phyloP scores from a whole-genome alignment of 768 basidiomycete genomes.

The Pleurotus cornucopiae region DNA sequence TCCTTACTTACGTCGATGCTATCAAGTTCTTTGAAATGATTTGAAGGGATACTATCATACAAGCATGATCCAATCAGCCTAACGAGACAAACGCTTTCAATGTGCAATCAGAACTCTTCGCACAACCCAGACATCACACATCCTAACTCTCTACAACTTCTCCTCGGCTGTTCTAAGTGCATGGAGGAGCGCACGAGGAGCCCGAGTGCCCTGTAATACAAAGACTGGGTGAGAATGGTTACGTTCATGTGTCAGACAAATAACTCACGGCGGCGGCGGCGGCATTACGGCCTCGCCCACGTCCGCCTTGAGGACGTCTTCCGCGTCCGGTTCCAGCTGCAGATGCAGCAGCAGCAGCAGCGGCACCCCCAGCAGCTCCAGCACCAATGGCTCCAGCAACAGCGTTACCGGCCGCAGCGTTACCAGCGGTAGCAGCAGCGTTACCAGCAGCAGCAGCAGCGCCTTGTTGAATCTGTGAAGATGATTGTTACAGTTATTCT shows the following conservation, averaged over 20 bases:
- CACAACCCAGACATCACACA: too few relatives aligned
- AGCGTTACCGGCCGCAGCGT: conserved; percentile 6
- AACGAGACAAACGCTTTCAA: too few relatives aligned
- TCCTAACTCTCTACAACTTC: too few relatives aligned
- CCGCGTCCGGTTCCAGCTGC: conserved; percentile 9
- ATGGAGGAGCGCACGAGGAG: conserved; percentile 31
- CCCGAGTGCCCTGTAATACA: conserved; percentile 30
- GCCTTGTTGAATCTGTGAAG: conserved; percentile 4
- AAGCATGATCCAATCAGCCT: too few relatives aligned
- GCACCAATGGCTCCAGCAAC: conserved; percentile 13
- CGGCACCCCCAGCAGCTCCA: conserved; percentile 11
- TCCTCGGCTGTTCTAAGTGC: neutral
- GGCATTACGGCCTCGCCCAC: conserved; percentile 13
- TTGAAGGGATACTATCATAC: too few relatives aligned
- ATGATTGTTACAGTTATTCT: neutral
- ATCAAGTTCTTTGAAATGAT: too few relatives aligned
- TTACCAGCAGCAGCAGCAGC: conserved; percentile 11
- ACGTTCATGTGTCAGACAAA: neutral
- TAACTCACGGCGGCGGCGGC: conserved; percentile 16
- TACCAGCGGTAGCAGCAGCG: conserved; percentile 10
- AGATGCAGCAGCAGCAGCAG: conserved; percentile 9
- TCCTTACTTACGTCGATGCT: too few relatives aligned
- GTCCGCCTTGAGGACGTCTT: neutral
- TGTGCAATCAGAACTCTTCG: too few relatives aligned
- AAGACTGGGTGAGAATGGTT: too few relatives aligned